Evolutionary conservation across 768 basidiomycete species (phyloP).

Genomic region (Bullera alba): DNA sequence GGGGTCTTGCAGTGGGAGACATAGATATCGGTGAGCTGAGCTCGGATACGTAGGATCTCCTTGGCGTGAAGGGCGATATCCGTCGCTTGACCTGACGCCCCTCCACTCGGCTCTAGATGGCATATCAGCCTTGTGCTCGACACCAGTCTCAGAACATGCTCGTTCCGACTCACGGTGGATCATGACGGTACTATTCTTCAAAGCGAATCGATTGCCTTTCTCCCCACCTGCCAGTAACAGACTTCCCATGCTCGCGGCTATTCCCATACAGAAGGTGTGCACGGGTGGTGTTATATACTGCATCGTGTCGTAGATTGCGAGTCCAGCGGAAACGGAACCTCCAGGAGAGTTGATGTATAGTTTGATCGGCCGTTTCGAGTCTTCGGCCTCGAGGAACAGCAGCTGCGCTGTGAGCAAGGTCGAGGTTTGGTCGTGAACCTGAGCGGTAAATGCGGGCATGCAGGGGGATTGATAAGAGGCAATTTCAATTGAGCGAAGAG

Average conservation of each 20-base stretch:
- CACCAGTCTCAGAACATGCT: neutral
- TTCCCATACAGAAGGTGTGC: conserved; percentile 91
- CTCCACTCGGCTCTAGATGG: conserved; percentile 89
- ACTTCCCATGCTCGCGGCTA: conserved; percentile 95
- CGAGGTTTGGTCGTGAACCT: conserved; percentile 88
- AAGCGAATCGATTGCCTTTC: conserved; percentile 80
- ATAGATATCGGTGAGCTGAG: conserved; percentile 78
- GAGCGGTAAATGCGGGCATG: neutral
- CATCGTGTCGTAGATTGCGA: conserved; percentile 97
- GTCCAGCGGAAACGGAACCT: conserved; percentile 87
- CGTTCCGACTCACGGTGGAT: conserved; percentile 72
- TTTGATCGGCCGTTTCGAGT: conserved; percentile 87
- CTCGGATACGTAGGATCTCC: conserved; percentile 84
- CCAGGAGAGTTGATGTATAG: conserved; percentile 96
- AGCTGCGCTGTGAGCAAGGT: conserved; percentile 84
- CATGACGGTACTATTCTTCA: conserved; percentile 95
- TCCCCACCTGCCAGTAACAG: conserved; percentile 85
- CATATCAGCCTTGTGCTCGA: conserved; percentile 14
- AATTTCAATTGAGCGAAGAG: neutral
- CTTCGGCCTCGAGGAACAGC: conserved; percentile 92
- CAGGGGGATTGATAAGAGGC: neutral
- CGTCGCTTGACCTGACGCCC: conserved; percentile 87
- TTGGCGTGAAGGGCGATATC: conserved; percentile 97
- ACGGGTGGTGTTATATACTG: conserved; percentile 91
- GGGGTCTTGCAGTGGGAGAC: conserved; percentile 70